Percentiles rank a stretch among this genome's conserved stretches.
Evolutionary conservation across 202 grass and related monocot species (phyloP).

Genomic region (Saccharum hybrid): DNA sequence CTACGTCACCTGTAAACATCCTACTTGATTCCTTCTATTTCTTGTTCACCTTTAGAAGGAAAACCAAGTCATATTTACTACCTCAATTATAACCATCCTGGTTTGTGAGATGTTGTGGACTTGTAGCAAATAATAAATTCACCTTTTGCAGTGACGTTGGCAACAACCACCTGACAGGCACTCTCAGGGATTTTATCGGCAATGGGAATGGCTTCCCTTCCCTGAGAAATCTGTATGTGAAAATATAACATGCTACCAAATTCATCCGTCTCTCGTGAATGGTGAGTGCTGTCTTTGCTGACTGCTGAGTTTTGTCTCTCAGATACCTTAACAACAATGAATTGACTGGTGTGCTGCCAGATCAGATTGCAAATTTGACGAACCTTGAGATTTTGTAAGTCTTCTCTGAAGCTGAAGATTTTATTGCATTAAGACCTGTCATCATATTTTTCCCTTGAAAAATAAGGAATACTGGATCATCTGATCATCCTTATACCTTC

Average conservation of each 20-base stretch:
- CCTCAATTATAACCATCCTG: not conserved
- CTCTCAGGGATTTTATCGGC: constrained; percentile 73
- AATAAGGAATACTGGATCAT: not conserved
- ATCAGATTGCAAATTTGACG: constrained; percentile 91
- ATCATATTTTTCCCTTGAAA: not conserved
- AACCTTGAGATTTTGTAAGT: constrained; percentile 94
- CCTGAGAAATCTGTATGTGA: constrained; percentile 85
- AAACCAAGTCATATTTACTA: constrained; percentile 19
- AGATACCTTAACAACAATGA: constrained; percentile 93
- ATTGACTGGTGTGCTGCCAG: constrained; percentile 81
- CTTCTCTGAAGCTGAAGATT: constrained; percentile 22
- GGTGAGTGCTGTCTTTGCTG: constrained; percentile 17
- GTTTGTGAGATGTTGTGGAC: constrained; percentile 28
- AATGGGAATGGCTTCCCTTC: constrained; percentile 84
- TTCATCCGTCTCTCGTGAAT: constrained; percentile 23
- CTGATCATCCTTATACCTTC: constrained; percentile 2
- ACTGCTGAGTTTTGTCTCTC: constrained; percentile 33
- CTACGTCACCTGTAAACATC: constrained; percentile 78
- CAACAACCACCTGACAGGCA: constrained; percentile 83
- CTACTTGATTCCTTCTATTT: constrained; percentile 32
- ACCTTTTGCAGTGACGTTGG: constrained; percentile 73
- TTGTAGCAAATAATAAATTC: constrained; percentile 35
- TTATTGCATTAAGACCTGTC: constrained; percentile 5
- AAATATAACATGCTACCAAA: constrained; percentile 16
- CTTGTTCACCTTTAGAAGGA: constrained; percentile 18